Percentiles rank a stretch among this genome's conserved stretches.
Conservation (phyloP, 176 grass and related monocot species). For the Zea luxurians region DNA sequence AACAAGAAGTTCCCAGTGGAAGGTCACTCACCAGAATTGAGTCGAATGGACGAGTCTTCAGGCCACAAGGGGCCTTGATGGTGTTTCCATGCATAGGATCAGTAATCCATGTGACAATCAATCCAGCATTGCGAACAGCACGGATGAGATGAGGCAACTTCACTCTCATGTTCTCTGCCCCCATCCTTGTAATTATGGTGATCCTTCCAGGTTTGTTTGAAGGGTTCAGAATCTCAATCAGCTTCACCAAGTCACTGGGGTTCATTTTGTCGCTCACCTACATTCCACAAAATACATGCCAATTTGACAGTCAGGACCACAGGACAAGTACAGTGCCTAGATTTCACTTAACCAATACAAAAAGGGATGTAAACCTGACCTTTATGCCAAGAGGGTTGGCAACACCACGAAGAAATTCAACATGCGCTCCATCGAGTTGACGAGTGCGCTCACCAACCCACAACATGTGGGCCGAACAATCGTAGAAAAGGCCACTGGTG, state of each 20-base stretch:
- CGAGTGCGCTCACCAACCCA: slow-evolving; percentile 99
- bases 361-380: slow-evolving; percentile 38
- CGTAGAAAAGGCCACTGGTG: slow-evolving; percentile 86
- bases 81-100: slow-evolving; percentile 99
- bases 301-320: slow-evolving; percentile 13
- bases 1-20: slow-evolving; percentile 5
- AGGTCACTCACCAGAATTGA: slow-evolving; percentile 64
- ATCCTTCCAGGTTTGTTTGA: slow-evolving; percentile 94
- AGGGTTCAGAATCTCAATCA: slow-evolving; percentile 94
- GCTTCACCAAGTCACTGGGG: slow-evolving; percentile 82
- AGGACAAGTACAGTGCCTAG: neutral
- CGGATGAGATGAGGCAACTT: slow-evolving; percentile 94
- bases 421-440: slow-evolving; percentile 92
- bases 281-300: slow-evolving; percentile 34
- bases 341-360: neutral
- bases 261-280: slow-evolving; percentile 99
- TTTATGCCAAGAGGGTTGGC: slow-evolving; percentile 97
- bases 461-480: slow-evolving; percentile 94
- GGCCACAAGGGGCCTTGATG: slow-evolving; percentile 90
- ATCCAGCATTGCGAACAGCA: slow-evolving; percentile 74
- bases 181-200: slow-evolving; percentile 96
- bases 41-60: slow-evolving; percentile 94
- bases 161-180: slow-evolving; percentile 96
- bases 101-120: slow-evolving; percentile 88
- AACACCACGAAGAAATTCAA: slow-evolving; percentile 94